Percentiles rank a stretch among this genome's conserved stretches.
Conservation (phyloP, 371 early-diverging fungal species). For the Globomyces sp. region DNA sequence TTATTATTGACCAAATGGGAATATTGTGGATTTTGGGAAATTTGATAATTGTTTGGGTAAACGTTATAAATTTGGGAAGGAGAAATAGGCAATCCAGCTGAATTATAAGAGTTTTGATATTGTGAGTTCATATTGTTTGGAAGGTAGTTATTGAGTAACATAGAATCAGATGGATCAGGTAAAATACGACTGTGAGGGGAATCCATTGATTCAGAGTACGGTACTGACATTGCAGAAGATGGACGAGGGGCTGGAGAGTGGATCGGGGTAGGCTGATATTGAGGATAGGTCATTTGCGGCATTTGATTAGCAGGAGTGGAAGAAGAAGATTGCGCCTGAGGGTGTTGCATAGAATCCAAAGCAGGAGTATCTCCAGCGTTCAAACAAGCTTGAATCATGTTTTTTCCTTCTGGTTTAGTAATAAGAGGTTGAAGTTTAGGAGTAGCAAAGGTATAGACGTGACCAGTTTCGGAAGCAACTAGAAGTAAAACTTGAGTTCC, state of each 20-base stretch:
- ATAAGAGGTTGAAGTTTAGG: constrained; percentile 95
- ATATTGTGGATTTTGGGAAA: constrained; percentile 13
- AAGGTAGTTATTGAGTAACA: not conserved
- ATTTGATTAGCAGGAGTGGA: not conserved
- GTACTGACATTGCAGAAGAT: constrained; percentile 9
- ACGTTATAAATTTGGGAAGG: not conserved
- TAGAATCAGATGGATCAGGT: not conserved
- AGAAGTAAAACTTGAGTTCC: constrained; percentile 96
- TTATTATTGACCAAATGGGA: constrained; percentile 8
- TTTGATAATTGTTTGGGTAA: constrained; percentile 11
- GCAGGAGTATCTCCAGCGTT: constrained; percentile 68
- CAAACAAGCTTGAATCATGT: constrained; percentile 92
- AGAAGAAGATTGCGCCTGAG: not conserved
- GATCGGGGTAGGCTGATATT: constrained; percentile 8
- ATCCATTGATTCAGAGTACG: constrained; percentile 9
- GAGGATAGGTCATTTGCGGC: not conserved
- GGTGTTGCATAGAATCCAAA: too few relatives aligned
- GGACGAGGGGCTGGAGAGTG: constrained; percentile 8
- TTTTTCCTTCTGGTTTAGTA: constrained; percentile 89
- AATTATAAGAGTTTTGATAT: not conserved
- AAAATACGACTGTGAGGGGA: not conserved
- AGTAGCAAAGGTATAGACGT: constrained; percentile 98
- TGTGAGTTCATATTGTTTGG: not conserved
- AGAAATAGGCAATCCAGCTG: not conserved
- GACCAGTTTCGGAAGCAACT: constrained; percentile 95